phyloP scores from a whole-genome alignment of 768 basidiomycete species.

The Dioszegia hungarica region DNA sequence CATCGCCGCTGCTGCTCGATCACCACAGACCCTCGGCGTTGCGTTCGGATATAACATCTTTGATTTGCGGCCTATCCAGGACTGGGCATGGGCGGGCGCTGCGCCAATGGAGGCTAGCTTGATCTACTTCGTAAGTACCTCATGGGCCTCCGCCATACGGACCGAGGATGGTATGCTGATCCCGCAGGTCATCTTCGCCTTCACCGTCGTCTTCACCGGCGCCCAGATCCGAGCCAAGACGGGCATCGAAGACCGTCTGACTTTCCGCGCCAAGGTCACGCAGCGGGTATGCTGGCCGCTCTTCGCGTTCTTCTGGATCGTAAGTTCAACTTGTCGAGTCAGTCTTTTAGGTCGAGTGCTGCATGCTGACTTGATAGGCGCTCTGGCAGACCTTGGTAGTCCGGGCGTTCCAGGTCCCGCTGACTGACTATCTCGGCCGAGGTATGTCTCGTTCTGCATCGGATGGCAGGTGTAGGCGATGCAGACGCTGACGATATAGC shows the following conservation, averaged over 20 bases:
- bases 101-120: conserved; percentile 46
- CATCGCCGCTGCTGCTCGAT: conserved; percentile 22
- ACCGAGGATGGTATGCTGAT: neutral
- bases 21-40: conserved; percentile 41
- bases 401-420: conserved; percentile 41
- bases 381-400: conserved; percentile 41
- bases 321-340: conserved; percentile 23
- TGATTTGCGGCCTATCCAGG: conserved; percentile 34
- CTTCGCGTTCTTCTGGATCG: conserved; percentile 42
- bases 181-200: conserved; percentile 43
- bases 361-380: conserved; percentile 12
- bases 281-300: conserved; percentile 24
- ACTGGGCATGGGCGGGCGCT: conserved; percentile 39
- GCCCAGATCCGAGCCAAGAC: conserved; percentile 26
- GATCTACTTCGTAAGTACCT: conserved; percentile 36
- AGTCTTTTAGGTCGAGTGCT: neutral
- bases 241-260: conserved; percentile 26
- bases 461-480: too few relatives aligned
- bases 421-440: conserved; percentile 29
- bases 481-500: conserved; percentile 5
- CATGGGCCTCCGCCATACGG: neutral
- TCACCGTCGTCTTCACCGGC: conserved; percentile 28
- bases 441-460: conserved; percentile 14
- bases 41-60: conserved; percentile 39
- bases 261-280: conserved; percentile 21